Percentiles rank a stretch among this genome's conserved stretches.
Conservation (phyloP, 441 rosid genomes). For the Aquilaria agallochum region DNA sequence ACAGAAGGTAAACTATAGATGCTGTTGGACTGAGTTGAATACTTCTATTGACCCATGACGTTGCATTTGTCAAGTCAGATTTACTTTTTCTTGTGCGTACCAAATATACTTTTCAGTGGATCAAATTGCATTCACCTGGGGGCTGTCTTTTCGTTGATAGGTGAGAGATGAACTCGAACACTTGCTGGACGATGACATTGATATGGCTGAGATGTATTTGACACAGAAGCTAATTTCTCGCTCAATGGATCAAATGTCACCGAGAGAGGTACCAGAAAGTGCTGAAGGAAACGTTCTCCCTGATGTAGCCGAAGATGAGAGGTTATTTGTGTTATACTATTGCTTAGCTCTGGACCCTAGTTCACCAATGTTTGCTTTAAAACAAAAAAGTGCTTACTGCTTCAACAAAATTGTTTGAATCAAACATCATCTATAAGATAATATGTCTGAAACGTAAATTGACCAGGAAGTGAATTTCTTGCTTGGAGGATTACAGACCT, state of each 20-base stretch:
- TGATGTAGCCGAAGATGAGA: slow-evolving; percentile 23
- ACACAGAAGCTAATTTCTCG: slow-evolving; percentile 35
- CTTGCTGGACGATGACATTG: slow-evolving; percentile 55
- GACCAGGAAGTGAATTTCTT: too few relatives aligned
- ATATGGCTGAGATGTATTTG: slow-evolving; percentile 63
- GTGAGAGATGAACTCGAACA: slow-evolving; percentile 63
- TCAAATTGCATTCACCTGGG: not conserved
- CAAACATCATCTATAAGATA: too few relatives aligned
- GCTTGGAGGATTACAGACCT: too few relatives aligned
- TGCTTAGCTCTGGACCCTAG: too few relatives aligned
- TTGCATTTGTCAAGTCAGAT: too few relatives aligned
- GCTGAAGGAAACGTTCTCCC: not conserved
- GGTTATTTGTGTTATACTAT: slow-evolving; percentile 17
- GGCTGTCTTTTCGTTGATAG: slow-evolving; percentile 15
- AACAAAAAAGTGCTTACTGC: not conserved
- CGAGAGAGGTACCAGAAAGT: slow-evolving; percentile 17
- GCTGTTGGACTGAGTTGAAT: not conserved
- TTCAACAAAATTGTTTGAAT: not conserved
- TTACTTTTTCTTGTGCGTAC: too few relatives aligned
- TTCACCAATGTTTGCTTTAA: not conserved
- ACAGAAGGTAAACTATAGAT: slow-evolving; percentile 35
- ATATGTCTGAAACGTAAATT: too few relatives aligned
- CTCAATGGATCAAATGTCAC: slow-evolving; percentile 20
- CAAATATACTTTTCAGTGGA: too few relatives aligned
- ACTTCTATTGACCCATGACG: not conserved